Percentiles rank a stretch among this genome's conserved stretches.
Conservation (phyloP, 495 filamentous ascomycete genomes). For the Trypethelium eluteriae region DNA sequence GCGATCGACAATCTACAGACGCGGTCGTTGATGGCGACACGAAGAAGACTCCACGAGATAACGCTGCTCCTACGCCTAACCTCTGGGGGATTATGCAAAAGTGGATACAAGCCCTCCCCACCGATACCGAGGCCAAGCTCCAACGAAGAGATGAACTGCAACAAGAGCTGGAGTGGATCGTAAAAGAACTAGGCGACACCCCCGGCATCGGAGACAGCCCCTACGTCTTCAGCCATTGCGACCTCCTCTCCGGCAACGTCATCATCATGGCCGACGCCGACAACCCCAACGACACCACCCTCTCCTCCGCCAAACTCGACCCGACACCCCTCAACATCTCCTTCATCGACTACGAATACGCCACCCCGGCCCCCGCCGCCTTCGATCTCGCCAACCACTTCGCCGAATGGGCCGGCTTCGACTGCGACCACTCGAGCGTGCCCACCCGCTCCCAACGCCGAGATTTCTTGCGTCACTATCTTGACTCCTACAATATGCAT, state of each 20-base stretch:
- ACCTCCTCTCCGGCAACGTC: constrained; percentile 90
- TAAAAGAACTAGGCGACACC: constrained; percentile 62
- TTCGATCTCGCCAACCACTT: constrained; percentile 99
- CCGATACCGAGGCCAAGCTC: constrained; percentile 56
- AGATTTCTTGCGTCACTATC: constrained; percentile 77
- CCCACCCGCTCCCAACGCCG: constrained; percentile 71
- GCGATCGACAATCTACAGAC: background rate
- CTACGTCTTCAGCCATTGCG: constrained; percentile 90
- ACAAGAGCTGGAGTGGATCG: constrained; percentile 61
- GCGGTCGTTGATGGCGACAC: background rate
- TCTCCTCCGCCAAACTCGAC: constrained; percentile 22
- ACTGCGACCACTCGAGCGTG: constrained; percentile 80
- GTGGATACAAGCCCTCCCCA: constrained; percentile 85
- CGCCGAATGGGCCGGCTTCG: constrained; percentile 95
- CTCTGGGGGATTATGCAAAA: constrained; percentile 92
- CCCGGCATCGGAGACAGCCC: constrained; percentile 64
- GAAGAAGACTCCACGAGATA: constrained; percentile 19
- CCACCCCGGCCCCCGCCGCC: constrained; percentile 86
- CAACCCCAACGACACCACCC: background rate
- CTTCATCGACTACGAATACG: constrained; percentile 95
- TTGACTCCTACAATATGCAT: constrained; percentile 49
- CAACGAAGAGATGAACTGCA: constrained; percentile 60
- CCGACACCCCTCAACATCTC: constrained; percentile 54
- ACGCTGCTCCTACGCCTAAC: constrained; percentile 49
- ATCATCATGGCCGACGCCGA: constrained; percentile 50